A percentile compares a stretch with the other conserved stretches of the same genome.
Evolutionary conservation across 192 early-diverging fungal genomes (phyloP).

Genomic region (Geranomyces michiganensis): DNA sequence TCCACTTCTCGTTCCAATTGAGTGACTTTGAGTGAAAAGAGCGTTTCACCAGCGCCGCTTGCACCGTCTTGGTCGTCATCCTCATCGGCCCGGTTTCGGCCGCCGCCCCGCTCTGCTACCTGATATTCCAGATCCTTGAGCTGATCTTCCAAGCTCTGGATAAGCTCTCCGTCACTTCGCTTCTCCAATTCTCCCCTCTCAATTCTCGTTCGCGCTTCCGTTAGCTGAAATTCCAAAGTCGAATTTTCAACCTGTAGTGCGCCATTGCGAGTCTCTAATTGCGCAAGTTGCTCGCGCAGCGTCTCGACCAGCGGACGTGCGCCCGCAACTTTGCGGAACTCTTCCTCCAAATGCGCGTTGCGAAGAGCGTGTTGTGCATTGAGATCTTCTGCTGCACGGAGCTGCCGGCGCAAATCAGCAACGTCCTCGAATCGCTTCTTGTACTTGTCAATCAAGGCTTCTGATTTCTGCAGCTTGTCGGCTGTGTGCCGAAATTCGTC

Average conservation of each 20-base stretch:
- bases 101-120: neutral
- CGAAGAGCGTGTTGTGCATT: slow-evolving; percentile 70
- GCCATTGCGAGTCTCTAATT: slow-evolving; percentile 74
- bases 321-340: slow-evolving; percentile 77
- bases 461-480: slow-evolving; percentile 91
- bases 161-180: slow-evolving; percentile 72
- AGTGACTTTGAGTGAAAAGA: slow-evolving; percentile 43
- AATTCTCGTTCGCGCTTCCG: slow-evolving; percentile 59
- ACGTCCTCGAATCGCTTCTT: slow-evolving; percentile 93
- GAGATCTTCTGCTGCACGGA: slow-evolving; percentile 77
- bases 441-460: slow-evolving; percentile 95
- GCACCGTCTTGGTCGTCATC: neutral
- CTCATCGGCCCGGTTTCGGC: no score
- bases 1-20: slow-evolving; percentile 68
- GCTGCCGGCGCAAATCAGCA: slow-evolving; percentile 74
- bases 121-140: slow-evolving; percentile 74
- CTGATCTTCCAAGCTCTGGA: slow-evolving; percentile 76
- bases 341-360: slow-evolving; percentile 80
- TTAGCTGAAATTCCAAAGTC: slow-evolving; percentile 72
- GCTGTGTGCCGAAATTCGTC: slow-evolving; percentile 88
- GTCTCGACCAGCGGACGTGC: slow-evolving; percentile 85
- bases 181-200: slow-evolving; percentile 68
- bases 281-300: slow-evolving; percentile 79
- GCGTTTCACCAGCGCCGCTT: no score
- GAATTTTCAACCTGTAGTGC: slow-evolving; percentile 70